Base-by-base conservation (phyloP, 177 flowering plant genomes). In the Vitis hybrid region DNA sequence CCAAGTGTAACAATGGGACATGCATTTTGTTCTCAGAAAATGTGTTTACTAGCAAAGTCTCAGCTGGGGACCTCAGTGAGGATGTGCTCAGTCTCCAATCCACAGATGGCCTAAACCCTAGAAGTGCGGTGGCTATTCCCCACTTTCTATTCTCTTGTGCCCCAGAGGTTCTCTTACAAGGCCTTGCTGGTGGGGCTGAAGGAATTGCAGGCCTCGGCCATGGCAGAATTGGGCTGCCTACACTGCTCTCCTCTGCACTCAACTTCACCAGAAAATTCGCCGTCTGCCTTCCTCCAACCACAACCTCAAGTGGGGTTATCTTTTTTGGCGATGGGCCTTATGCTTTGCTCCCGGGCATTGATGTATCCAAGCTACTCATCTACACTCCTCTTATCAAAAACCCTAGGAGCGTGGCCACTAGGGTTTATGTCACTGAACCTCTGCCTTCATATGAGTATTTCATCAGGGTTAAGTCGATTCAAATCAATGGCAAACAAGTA, bases 201-300 rank as follows among this genome's bases (percentile, higher is more conserved):
- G 80, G 83, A 3, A 70, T 77, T 66, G 34, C 63, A 2, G 76
- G 71, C 45, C 76, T 80, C 6, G 73, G 67, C 14, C 68, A 70
- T 52, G 52, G 54, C 0, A 3, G 48, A 12, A 59, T 67, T 45
- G 63, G 76, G 8, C 31, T 74, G 3, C 78, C 80, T 2, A 51
- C 20, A 16, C 76, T 72, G 39, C 52, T 77, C 49, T 26, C 71
- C 2, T 11, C 71, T 1, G 71, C 69, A 8, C 57, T 72, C 8
- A 54, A 53, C 45, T 53, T 72, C 16, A 20, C 56, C 0, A 14
- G 45, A 3, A 72, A 52, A 22, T 73, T 80, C 59, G 68, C 74
- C 4, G 12, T 78, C 7, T 78, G 79, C 57, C 56, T 78, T 16
- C 63, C 71, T 1, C 73, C 79, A 1, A 50, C 71, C 8, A 5